Percentiles rank a stretch among this genome's conserved stretches.
Conservation (phyloP, 2,329 filamentous ascomycete species). For the Rhinocladiella similis region DNA sequence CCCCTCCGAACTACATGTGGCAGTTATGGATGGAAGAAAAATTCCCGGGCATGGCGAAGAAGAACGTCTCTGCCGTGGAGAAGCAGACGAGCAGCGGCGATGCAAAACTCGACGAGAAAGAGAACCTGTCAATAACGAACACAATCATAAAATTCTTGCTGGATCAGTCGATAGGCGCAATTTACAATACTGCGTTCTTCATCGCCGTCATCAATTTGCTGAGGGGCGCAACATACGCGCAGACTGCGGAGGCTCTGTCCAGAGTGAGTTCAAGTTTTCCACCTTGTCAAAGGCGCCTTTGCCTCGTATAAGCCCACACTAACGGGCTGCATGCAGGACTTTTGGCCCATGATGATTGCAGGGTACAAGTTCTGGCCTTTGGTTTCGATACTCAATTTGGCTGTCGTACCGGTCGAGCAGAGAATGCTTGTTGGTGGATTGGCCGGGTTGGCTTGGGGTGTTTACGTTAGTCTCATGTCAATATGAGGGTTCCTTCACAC, state of each 20-base stretch:
- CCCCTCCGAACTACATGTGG: constrained; percentile 84
- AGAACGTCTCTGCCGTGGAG: constrained; percentile 41
- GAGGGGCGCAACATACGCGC: constrained; percentile 36
- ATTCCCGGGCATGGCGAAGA: constrained; percentile 60
- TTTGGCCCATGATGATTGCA: constrained; percentile 35
- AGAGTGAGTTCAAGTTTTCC: constrained; percentile 32
- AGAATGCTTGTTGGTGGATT: constrained; percentile 38
- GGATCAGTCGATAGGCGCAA: constrained; percentile 57
- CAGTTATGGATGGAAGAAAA: constrained; percentile 73
- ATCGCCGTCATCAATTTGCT: constrained; percentile 57
- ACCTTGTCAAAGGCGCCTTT: too few species aligned
- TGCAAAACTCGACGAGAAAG: not conserved
- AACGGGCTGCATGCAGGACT: constrained; percentile 14
- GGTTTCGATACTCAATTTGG: constrained; percentile 40
- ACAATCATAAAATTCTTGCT: constrained; percentile 46
- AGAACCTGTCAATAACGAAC: constrained; percentile 25
- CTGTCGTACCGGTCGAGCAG: constrained; percentile 38
- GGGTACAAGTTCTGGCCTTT: constrained; percentile 43
- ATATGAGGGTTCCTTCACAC: not conserved
- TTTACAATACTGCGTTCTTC: constrained; percentile 58
- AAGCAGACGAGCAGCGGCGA: constrained; percentile 55
- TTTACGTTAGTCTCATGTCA: constrained; percentile 53
- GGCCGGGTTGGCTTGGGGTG: constrained; percentile 40
- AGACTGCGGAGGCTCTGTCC: constrained; percentile 35
- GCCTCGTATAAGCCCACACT: too few species aligned